Evolutionary conservation across 1,139 yeast species (phyloP).

Genomic region (Entelexis paramagnoliae): DNA sequence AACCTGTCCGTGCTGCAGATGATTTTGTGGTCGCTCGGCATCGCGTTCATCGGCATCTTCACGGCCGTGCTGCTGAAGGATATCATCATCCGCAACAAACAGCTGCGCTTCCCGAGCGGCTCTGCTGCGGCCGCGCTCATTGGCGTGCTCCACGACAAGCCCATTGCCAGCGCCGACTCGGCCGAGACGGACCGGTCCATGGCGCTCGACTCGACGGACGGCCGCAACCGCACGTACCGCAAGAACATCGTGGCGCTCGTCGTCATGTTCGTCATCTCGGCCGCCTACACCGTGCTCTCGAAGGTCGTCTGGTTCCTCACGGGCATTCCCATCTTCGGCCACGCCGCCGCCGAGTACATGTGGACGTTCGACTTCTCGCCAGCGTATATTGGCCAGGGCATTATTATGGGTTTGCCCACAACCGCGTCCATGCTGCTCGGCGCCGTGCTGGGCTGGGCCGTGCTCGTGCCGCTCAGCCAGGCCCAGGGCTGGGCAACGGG

Average conservation of each 20-base stretch:
- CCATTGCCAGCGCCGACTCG: constrained; percentile 11
- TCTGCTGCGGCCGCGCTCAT: constrained; percentile 92
- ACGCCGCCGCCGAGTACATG: constrained; percentile 53
- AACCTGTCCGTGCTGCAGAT: constrained; percentile 40
- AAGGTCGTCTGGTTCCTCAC: constrained; percentile 49
- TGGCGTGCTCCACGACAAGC: constrained; percentile 54
- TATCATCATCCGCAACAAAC: constrained; percentile 76
- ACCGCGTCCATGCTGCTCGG: constrained; percentile 88
- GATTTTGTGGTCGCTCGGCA: constrained; percentile 70
- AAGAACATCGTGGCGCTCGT: constrained; percentile 49
- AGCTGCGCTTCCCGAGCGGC: constrained; percentile 88
- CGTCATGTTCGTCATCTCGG: constrained; percentile 56
- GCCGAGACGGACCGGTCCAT: constrained; percentile 9
- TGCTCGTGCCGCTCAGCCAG: constrained; percentile 71
- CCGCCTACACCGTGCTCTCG: constrained; percentile 58
- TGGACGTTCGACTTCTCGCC: constrained; percentile 96
- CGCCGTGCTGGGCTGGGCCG: constrained; percentile 81
- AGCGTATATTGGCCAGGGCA: constrained; percentile 95
- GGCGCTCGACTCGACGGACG: constrained; percentile 12
- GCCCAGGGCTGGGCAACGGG: constrained; percentile 79
- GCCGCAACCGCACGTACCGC: constrained; percentile 16
- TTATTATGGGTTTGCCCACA: constrained; percentile 91
- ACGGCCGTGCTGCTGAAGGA: constrained; percentile 82
- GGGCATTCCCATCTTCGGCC: constrained; percentile 67
- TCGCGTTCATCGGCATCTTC: constrained; percentile 90